Evolutionary conservation across 2,329 filamentous ascomycete species (phyloP).

Genomic region (Neopestalotiopsis clavispora): DNA sequence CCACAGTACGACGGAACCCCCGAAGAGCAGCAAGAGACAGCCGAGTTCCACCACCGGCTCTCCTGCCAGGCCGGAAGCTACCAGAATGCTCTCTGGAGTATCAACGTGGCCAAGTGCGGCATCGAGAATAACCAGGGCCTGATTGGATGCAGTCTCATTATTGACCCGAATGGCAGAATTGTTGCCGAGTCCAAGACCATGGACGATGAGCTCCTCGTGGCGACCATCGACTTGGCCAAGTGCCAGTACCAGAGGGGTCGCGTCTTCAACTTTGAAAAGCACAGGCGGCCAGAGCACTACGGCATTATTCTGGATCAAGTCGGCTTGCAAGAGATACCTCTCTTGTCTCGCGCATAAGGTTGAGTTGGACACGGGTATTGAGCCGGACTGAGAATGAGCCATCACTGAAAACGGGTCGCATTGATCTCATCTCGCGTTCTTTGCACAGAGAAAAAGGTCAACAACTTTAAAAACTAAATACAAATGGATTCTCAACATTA

Average conservation of each 20-base stretch:
- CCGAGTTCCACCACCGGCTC: constrained; percentile 56
- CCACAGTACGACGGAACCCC: constrained; percentile 43
- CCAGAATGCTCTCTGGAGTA: constrained; percentile 56
- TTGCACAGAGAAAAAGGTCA: no score
- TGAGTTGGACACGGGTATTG: neutral
- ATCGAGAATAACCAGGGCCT: constrained; percentile 53
- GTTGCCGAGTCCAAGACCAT: constrained; percentile 54
- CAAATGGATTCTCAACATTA: neutral
- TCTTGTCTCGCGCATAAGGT: neutral
- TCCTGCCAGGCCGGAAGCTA: constrained; percentile 58
- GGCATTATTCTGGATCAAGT: constrained; percentile 44
- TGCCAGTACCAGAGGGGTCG: constrained; percentile 53
- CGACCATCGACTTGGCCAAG: constrained; percentile 52
- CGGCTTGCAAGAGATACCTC: constrained; percentile 27
- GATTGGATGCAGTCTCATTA: constrained; percentile 53
- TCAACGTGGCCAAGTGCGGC: constrained; percentile 54
- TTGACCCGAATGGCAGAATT: constrained; percentile 52
- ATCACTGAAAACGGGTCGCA: neutral
- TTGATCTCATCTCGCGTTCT: no score
- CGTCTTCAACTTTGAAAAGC: constrained; percentile 50
- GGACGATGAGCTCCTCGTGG: constrained; percentile 55
- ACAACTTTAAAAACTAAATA: neutral
- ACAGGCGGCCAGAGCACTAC: constrained; percentile 50
- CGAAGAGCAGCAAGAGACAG: constrained; percentile 50
- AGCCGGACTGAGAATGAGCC: neutral